Evolutionary conservation across 2,329 filamentous ascomycete genomes (phyloP), one percentile per base, ranked within the genome.

Genomic region (Bipolaris bicolor): DNA sequence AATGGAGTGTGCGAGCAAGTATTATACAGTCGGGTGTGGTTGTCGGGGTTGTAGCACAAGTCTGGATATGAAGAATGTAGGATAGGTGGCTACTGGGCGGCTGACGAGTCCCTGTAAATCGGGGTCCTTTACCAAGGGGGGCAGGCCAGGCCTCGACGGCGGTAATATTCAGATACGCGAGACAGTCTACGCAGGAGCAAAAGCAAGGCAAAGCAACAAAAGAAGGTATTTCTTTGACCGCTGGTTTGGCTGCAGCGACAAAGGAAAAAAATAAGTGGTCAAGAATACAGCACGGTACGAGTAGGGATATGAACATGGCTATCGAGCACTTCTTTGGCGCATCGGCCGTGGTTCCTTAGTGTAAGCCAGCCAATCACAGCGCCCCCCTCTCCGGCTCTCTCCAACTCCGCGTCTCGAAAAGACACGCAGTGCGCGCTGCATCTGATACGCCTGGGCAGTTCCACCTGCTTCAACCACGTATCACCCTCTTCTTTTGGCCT

Each of bases 81-180:
- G 58, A 64, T 68, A 70, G 63, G 68, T 70, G 67, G 68, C 70
- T 60, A 49, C 49, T 60, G 59, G 63, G 57, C 62, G 56, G 69
- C 69, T 72, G 61, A 72, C 68, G 62, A 67, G 65, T 60, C 62
- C 41, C 41, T 45, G 29, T 11, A 31, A 31, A 31, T 31, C 29
- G 29, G 29, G 57, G 46, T 64, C 48, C 53, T 53, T 36, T 44
- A 46, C 18, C 55, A 57, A 31, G 29, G 49, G 52, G 39, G 48
- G 20, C 6, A 16, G 24, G 3, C 9, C n/a, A 16, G 24, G 22
- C 9, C 24, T 29, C 16, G 5, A 31, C 29, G 24, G 24, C 24
- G 43, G 26, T 11, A 7, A 16, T 44, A n/a, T 24, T 16, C 15
- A 31, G 24, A 31, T 26, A 18, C 9, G 24, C 43, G 10, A 31